Evolutionary conservation across 768 basidiomycete genomes (phyloP), one percentile per base, ranked within the genome.

Genomic region (Termitomyces sp.): DNA sequence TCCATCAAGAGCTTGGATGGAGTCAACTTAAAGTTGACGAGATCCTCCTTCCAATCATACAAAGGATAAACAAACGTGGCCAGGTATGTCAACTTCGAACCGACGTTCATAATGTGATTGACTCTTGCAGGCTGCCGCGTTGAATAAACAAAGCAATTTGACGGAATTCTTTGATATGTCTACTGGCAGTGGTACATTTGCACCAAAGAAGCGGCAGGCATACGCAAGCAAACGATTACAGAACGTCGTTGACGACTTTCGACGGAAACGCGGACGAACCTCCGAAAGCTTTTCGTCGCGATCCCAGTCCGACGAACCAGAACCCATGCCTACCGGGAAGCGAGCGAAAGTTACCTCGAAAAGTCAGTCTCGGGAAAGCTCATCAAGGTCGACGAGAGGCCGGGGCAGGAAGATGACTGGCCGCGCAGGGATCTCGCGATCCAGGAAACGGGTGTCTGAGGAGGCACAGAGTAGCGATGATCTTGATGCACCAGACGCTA

Each of bases 11-110:
- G 65, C 78, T 98, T 10, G 81, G 86, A 13, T 98, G 95, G 95
- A 73, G 77, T 15, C 81, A 87, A 62, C 69, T 70, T 22, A 97
- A 96, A 73, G 92, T 93, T 0, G 92, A 97, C 65, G 93, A 96
- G 51, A 79, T 94, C 29, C 74, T 98, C n/a, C 74, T 93, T 46
- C 95, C 95, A 16, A 92, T 97, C 65, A 90, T 98, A 45, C 92
- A 90, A 63, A 90, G 84, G 64, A 88, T 96, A 77, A 88, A 84
- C 61, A 87, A 87, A 65, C 88, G 93, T 26, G 81, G 80, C 22
- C 88, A 93, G 74, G 90, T 87, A 47, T 41, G 44, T 51, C 10
- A 22, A 28, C 34, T n/a, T 39, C 37, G n/a, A 60, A 18, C 13
- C 13, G 29, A 49, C n/a, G n/a, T 48, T 37, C 55, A 26, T 45